Conservation (phyloP, 1,139 yeast genomes). For the Hansenula sp. region DNA sequence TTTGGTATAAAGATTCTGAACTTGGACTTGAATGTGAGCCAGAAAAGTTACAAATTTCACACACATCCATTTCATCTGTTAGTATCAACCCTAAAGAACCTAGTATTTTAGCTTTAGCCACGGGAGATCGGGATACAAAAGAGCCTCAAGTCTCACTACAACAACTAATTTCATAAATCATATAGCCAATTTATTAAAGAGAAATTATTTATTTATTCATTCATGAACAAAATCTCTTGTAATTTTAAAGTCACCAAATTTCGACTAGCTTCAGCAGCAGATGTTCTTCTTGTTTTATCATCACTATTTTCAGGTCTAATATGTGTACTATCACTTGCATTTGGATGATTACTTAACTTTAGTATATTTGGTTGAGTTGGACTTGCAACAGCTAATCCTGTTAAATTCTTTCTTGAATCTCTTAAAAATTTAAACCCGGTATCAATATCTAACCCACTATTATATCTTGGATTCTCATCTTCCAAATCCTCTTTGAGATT, state of each 20-base stretch:
- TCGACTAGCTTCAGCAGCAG: conserved; percentile 21
- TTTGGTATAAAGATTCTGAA: conserved; percentile 25
- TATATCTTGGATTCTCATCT: conserved; percentile 1
- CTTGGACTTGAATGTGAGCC: conserved; percentile 17
- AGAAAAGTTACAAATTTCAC: background rate
- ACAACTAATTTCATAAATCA: background rate
- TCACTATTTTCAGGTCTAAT: background rate
- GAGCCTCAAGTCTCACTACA: conserved; percentile 9
- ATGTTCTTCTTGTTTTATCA: conserved; percentile 3
- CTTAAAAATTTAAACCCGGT: conserved; percentile 6
- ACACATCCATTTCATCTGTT: conserved; percentile 11
- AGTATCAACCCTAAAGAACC: conserved; percentile 20
- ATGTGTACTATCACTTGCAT: background rate
- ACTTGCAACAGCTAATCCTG: conserved; percentile 1
- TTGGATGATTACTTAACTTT: conserved; percentile 1
- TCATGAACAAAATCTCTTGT: conserved; percentile 25
- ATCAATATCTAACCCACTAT: background rate
- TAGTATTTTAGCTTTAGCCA: conserved; percentile 13
- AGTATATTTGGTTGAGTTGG: conserved; percentile 3
- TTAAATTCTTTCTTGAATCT: conserved; percentile 3
- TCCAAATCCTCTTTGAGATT: conserved; percentile 8
- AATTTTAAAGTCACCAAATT: conserved; percentile 25
- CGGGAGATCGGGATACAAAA: conserved; percentile 20
- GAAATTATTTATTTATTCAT: conserved; percentile 12
- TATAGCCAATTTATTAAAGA: background rate